These are phyloP conservation scores for Paracorniculantispora psalliotae DNA, from an alignment of 2,329 filamentous ascomycete genomes.

Conservation along the genomic window DNA sequence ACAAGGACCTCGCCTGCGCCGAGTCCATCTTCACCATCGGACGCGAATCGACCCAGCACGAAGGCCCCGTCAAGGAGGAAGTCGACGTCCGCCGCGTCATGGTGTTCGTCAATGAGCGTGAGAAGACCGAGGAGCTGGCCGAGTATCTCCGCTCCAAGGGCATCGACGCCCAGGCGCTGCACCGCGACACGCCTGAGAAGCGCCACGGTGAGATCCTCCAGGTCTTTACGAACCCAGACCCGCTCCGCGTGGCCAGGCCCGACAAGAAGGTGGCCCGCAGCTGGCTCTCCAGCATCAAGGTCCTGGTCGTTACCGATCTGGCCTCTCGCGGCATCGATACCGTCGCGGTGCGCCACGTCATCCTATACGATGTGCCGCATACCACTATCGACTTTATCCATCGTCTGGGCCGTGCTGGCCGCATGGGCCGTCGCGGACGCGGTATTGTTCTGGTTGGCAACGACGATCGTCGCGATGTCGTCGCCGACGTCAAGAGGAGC, in stretches of 20 bases:
- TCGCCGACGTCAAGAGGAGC: constrained; percentile 84
- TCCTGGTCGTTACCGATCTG: constrained; percentile 90
- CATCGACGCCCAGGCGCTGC: constrained; percentile 80
- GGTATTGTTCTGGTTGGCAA: constrained; percentile 89
- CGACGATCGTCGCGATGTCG: constrained; percentile 82
- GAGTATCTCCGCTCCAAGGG: constrained; percentile 77
- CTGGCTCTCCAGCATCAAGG: constrained; percentile 71
- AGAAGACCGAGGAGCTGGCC: constrained; percentile 77
- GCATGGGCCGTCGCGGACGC: constrained; percentile 85
- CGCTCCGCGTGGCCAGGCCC: constrained; percentile 29
- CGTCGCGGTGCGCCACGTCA: constrained; percentile 80
- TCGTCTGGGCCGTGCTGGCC: constrained; percentile 81
- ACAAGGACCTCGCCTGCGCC: constrained; percentile 88
- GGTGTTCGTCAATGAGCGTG: constrained; percentile 95
- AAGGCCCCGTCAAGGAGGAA: constrained; percentile 49
- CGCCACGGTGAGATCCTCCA: constrained; percentile 72
- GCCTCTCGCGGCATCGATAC: constrained; percentile 94
- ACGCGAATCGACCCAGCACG: constrained; percentile 60
- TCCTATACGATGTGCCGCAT: constrained; percentile 96
- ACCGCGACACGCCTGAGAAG: constrained; percentile 74
- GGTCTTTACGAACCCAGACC: constrained; percentile 59
- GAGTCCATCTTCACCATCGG: constrained; percentile 93
- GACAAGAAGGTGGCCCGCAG: constrained; percentile 34
- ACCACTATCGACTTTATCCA: constrained; percentile 98
- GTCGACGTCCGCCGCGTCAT: constrained; percentile 77